Evolutionary conservation across 306 rosid genomes (phyloP).

Genomic region (Vigna mungo): DNA sequence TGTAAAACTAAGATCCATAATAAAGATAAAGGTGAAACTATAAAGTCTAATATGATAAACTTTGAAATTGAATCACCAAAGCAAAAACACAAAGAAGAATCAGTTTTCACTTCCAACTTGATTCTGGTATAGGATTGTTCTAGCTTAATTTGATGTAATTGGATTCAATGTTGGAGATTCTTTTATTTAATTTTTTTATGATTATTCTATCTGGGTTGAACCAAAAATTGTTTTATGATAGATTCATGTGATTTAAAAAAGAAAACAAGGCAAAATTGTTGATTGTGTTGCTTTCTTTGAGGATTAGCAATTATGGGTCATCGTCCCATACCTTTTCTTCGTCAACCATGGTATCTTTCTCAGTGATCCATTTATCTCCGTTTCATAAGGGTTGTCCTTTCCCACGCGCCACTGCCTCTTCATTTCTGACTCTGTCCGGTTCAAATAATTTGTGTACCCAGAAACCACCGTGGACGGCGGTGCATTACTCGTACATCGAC

Average conservation of each 20-base stretch:
- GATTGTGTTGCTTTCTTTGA: background rate
- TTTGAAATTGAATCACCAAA: constrained; percentile 15
- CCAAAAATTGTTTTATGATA: too few species aligned
- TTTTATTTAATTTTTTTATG: too few species aligned
- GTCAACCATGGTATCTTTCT: constrained; percentile 56
- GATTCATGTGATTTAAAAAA: too few species aligned
- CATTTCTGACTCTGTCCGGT: constrained; percentile 29
- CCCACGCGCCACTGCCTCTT: constrained; percentile 49
- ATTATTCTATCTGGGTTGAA: too few species aligned
- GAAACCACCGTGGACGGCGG: background rate
- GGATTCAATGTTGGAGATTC: too few species aligned
- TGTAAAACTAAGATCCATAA: too few species aligned
- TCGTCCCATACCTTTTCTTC: constrained; percentile 42
- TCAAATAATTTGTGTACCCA: background rate
- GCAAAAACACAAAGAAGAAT: background rate
- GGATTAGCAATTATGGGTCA: background rate
- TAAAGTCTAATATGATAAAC: background rate
- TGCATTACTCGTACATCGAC: background rate
- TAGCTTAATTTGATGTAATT: too few species aligned
- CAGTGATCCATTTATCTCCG: constrained; percentile 35
- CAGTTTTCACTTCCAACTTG: too few species aligned
- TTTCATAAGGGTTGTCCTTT: constrained; percentile 43
- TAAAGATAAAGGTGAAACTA: too few species aligned
- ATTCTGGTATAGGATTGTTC: too few species aligned
- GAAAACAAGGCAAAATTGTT: background rate